These are phyloP conservation scores for Cystobasidium sp. DNA, from an alignment of 1,284 basidiomycete species.

Conservation along the genomic window DNA sequence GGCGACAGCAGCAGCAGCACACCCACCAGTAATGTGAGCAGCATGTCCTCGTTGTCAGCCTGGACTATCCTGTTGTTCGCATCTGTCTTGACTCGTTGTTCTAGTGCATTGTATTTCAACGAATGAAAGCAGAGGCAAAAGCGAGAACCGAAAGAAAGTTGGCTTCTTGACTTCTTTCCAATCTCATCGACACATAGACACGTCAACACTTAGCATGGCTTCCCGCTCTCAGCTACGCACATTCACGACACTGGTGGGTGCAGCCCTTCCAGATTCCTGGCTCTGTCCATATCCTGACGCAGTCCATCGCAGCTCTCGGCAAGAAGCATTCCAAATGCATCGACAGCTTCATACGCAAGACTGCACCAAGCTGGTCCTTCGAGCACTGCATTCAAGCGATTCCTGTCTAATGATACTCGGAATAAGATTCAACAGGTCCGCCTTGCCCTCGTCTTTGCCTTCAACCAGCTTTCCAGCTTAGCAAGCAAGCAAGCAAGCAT, in stretches of 20 bases:
- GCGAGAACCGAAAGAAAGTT: neutral
- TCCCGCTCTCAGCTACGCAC: conserved; percentile 6
- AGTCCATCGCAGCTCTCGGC: conserved; percentile 12
- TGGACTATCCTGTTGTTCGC: neutral
- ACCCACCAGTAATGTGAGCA: neutral
- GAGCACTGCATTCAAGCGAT: conserved; percentile 19
- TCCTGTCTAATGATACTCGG: conserved; percentile 27
- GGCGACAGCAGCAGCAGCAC: neutral
- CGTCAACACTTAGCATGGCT: conserved; percentile 5
- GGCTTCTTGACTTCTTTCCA: neutral
- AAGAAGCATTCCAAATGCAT: conserved; percentile 21
- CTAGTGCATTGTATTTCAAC: neutral
- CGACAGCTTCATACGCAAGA: conserved; percentile 24
- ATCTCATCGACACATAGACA: neutral
- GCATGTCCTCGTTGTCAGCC: conserved; percentile 21
- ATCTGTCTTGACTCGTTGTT: neutral
- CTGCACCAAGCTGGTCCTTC: conserved; percentile 23
- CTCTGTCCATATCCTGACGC: neutral
- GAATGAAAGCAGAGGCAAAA: conserved; percentile 8
- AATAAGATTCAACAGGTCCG: conserved; percentile 37
- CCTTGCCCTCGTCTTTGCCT: neutral
- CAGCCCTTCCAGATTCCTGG: too few relatives aligned
- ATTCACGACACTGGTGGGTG: conserved; percentile 37
- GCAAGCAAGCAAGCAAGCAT: neutral
- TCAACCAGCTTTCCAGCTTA: neutral